phyloP scores from a whole-genome alignment of 192 early-diverging fungal genomes.

The Gaertneriomyces semiglobifer region DNA sequence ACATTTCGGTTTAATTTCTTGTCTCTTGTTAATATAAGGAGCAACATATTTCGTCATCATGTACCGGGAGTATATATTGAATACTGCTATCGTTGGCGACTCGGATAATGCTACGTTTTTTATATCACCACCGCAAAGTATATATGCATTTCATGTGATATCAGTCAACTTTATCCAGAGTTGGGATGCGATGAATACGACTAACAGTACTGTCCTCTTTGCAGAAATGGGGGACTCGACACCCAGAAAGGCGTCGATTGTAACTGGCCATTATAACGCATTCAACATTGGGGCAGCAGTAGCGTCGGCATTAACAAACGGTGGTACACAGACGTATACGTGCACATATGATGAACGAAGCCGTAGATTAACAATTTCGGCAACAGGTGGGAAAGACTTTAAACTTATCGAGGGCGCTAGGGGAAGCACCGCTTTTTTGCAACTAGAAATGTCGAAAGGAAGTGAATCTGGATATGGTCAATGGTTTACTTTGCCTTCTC shows the following conservation, averaged over 20 bases:
- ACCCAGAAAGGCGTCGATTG: neutral
- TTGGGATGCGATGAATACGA: neutral
- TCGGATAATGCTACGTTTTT: neutral
- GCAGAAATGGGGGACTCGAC: neutral
- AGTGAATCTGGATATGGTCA: neutral
- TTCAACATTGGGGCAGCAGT: neutral
- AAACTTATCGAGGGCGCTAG: neutral
- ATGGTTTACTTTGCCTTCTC: neutral
- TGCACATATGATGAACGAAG: neutral
- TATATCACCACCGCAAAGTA: neutral
- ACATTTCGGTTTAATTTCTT: too few relatives aligned
- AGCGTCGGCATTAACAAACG: neutral
- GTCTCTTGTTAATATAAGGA: conserved; percentile 1
- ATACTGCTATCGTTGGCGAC: neutral
- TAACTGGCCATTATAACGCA: neutral
- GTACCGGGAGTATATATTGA: conserved; percentile 2
- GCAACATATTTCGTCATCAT: too few relatives aligned
- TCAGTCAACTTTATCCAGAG: conserved; percentile 4
- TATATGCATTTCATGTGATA: conserved; percentile 9
- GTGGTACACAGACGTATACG: conserved; percentile 3
- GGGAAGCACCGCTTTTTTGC: neutral
- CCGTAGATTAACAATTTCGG: neutral
- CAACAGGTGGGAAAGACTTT: conserved; percentile 1
- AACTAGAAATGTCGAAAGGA: conserved; percentile 8
- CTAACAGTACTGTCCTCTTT: neutral